Evolutionary conservation across 2,329 filamentous ascomycete genomes (phyloP).

Genomic region (Parastagonospora nodorum): DNA sequence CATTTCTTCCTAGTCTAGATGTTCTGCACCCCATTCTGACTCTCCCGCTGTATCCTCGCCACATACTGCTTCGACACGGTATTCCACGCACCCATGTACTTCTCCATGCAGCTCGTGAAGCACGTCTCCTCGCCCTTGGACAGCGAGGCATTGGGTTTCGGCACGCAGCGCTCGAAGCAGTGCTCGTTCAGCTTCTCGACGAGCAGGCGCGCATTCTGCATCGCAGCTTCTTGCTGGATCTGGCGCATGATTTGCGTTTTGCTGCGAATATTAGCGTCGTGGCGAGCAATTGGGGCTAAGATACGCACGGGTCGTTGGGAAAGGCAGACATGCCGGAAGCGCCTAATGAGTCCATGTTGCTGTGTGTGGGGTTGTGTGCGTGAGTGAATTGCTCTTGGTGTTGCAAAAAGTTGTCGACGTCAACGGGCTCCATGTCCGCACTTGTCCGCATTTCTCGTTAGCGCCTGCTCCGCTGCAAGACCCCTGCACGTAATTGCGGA

Average conservation of each 20-base stretch:
- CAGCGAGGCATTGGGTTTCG: conserved; percentile 56
- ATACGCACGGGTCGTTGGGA: conserved; percentile 40
- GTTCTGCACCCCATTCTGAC: conserved; percentile 1
- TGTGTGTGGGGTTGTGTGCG: conserved; percentile 1
- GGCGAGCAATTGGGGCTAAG: neutral
- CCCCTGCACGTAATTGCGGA: conserved; percentile 33
- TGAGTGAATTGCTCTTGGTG: neutral
- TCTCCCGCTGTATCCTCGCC: conserved; percentile 53
- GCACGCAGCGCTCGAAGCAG: conserved; percentile 61
- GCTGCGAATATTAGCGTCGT: conserved; percentile 8
- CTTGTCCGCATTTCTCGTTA: conserved; percentile 18
- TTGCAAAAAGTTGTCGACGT: conserved; percentile 36
- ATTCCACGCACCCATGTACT: conserved; percentile 61
- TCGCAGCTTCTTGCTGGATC: conserved; percentile 58
- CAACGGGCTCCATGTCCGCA: conserved; percentile 25
- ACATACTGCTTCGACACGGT: conserved; percentile 57
- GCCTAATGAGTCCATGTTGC: conserved; percentile 41
- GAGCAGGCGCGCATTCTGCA: conserved; percentile 57
- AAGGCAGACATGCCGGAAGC: conserved; percentile 30
- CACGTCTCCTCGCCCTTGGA: conserved; percentile 56
- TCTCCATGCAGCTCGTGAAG: conserved; percentile 60
- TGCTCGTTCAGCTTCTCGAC: conserved; percentile 62
- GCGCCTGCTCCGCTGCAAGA: conserved; percentile 17
- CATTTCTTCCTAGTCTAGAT: neutral
- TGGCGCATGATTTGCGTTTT: conserved; percentile 58